Base-by-base conservation (phyloP, 805 yeast genomes). In the Candida khao-thaluensis region DNA sequence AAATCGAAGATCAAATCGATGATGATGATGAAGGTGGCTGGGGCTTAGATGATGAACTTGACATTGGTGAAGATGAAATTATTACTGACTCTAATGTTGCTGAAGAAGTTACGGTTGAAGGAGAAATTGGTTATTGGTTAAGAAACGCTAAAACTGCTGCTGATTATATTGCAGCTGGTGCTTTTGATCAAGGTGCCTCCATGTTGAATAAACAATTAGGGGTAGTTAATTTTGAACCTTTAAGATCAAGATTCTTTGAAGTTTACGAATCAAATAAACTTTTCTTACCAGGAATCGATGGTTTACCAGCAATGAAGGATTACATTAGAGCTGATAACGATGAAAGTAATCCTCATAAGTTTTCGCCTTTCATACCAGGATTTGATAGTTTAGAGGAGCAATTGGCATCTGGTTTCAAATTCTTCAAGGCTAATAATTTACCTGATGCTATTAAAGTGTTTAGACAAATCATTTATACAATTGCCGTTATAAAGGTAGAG, bases 111-210 rank as follows among this genome's bases (percentile, higher is more conserved):
- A 43, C 51, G 7, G 72, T 59, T 42, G 73, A 72, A 11, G 76
- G 76, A 18, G 96, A 90, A 58, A 64, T 80, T 22, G 81, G 82
- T 3, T 62, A 64, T 42, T 95, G 99, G 99, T 76, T 86, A 21
- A 83, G 91, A 49, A 87, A 85, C 62, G 85, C 96, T 12, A 85
- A 83, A 47, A 76, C 90, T 40, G 88, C 97, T 4, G 97, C 96
- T 21, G 88, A 87, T 18, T 86, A 88, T 52, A 89, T 84, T 54
- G 97, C 99, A 2, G 89, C 96, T 2, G 99, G 99, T 52, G 85
- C 95, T 4, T 91, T 91, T 59, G 97, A 89, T 50, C 85, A 91
- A 38, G 99, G 98, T 26, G 93, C 96, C 27, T 95, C 89, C 54
- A 77, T 95, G 57, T 75, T 93, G 53, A 81, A 83, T 69, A 84